Evolutionary conservation across 1,284 basidiomycete species (phyloP), one percentile per base, ranked within the genome.

Genomic region (Tausonia pullulans): DNA sequence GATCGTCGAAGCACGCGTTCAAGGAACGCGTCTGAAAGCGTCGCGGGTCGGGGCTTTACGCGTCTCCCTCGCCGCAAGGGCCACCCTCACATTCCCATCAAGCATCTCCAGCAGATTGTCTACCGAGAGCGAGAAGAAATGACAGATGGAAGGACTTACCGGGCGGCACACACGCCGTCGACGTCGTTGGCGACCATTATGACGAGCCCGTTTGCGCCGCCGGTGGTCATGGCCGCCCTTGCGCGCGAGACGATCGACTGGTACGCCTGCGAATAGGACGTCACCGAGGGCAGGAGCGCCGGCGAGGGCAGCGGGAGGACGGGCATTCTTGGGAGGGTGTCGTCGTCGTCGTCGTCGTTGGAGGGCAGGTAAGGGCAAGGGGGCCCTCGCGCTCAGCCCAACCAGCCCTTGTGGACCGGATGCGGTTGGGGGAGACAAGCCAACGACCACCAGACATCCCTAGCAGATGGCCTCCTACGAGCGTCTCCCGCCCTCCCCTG

Each of bases 101-200:
- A 62, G 60, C 7, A 61, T 39, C 65, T 62, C 13, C 39, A 13
- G 56, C 5, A 11, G 56, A 44, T 11, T 9, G 16, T 51, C 10
- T 3, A 40, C 16, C 39, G 48, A 11, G 7, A 3, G n/a, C 49
- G 40, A 44, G 13, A 10, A 49, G 27, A 8, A 13, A 52, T 11
- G 41, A 10, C 14, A 40, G 59, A 46, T 59, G 46, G 50, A 49
- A 73, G 61, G 1, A 75, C 75, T 63, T 9, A 65, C 64, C 64
- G 82, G 4, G 88, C 84, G 5, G 91, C 92, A 75, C 90, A 94
- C 5, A 96, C 78, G 13, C 90, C 88, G 77, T 96, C 92, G 57
- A 94, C 88, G 72, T 94, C 89, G 10, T 90, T 88, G 3, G 90
- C 85, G 57, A 89, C 88, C 67, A 95, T 84, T 64, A 96, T 82